phyloP scores from a whole-genome alignment of 2,329 filamentous ascomycete genomes.

The Chrysosporium keratinophilum region DNA sequence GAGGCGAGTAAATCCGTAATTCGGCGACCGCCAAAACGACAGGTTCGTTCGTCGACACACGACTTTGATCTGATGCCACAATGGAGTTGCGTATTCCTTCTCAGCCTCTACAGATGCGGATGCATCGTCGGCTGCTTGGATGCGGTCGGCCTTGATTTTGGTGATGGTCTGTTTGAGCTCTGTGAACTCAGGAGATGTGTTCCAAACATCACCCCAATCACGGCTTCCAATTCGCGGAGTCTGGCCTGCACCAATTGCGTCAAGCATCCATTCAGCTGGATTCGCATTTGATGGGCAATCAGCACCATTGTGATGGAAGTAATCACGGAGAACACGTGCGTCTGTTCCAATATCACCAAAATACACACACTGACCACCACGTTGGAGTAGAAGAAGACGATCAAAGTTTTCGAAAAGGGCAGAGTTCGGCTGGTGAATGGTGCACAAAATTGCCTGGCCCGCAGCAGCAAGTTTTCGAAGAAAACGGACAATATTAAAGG shows the following conservation, averaged over 20 bases:
- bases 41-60: conserved; percentile 65
- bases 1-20: conserved; percentile 79
- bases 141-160: conserved; percentile 51
- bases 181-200: conserved; percentile 45
- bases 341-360: conserved; percentile 57
- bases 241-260: conserved; percentile 54
- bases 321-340: conserved; percentile 47
- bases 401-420: conserved; percentile 86
- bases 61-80: conserved; percentile 65
- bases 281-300: conserved; percentile 54
- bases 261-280: conserved; percentile 66
- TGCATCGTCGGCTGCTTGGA: conserved; percentile 34
- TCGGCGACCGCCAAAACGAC: conserved; percentile 73
- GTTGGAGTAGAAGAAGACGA: conserved; percentile 52
- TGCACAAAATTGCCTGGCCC: conserved; percentile 90
- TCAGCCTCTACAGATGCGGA: conserved; percentile 42
- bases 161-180: conserved; percentile 53
- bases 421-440: conserved; percentile 92
- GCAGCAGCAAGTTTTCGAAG: conserved; percentile 81
- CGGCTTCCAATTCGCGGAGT: conserved; percentile 59
- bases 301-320: conserved; percentile 57
- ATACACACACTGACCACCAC: conserved; percentile 57
- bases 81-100: conserved; percentile 71
- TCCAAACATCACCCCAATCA: conserved; percentile 46
- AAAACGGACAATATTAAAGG: conserved; percentile 81